Evolutionary conservation across 345 rosid species (phyloP).

Genomic region (Eucalyptus polyanthemos): DNA sequence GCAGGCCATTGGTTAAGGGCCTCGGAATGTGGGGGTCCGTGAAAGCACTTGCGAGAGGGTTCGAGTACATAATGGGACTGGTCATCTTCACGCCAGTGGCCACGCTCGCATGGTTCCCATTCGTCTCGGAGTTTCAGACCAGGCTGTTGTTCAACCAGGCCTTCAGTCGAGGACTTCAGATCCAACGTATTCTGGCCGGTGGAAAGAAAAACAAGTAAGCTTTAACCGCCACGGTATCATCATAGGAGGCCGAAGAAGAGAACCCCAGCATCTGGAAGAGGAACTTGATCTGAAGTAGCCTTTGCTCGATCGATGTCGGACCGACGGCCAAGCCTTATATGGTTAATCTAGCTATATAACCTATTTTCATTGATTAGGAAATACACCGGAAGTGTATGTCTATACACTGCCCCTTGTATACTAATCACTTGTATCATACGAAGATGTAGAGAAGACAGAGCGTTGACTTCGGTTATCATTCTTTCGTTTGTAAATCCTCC

Average conservation of each 20-base stretch:
- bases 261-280: background rate
- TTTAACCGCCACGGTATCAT: background rate
- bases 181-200: slow-evolving; percentile 87
- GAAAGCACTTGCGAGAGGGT: slow-evolving; percentile 82
- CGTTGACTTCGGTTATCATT: background rate
- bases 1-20: slow-evolving; percentile 41
- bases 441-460: background rate
- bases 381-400: background rate
- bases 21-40: slow-evolving; percentile 93
- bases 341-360: background rate
- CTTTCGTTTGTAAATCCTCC: background rate
- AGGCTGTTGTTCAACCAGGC: slow-evolving; percentile 96
- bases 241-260: background rate
- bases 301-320: background rate
- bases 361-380: background rate
- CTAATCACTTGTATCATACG: background rate
- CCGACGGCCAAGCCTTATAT: background rate
- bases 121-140: slow-evolving; percentile 90
- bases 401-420: background rate
- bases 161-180: slow-evolving; percentile 96
- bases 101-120: slow-evolving; percentile 86
- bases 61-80: slow-evolving; percentile 81
- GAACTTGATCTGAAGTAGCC: background rate
- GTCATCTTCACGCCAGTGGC: slow-evolving; percentile 60
- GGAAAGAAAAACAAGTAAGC: slow-evolving; percentile 51